Base-by-base conservation (phyloP, 345 rosid species). In the Eucalyptus polyanthemos region DNA sequence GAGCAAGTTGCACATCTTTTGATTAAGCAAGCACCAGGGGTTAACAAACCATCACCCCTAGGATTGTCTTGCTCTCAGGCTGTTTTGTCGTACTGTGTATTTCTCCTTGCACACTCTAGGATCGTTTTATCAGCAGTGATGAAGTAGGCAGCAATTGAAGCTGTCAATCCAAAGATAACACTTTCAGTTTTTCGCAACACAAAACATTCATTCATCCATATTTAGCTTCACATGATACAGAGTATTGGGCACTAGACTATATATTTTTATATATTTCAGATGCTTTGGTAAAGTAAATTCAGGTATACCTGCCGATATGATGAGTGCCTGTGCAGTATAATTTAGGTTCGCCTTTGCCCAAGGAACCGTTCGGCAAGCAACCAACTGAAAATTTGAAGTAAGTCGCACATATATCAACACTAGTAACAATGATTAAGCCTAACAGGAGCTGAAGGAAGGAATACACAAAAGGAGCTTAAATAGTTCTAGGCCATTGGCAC, bases 291-390 rank as follows among this genome's bases (percentile, higher is more conserved):
- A 86, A 27, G 54, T 86, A 21, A 40, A 53, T 86, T 49, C 37
- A 51, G 58, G 37, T 3, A 37, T 89, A 80, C 98, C 96, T 90
- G 90, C 94, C 22, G 94, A 93, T 90, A 95, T 93, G 88, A 96
- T 91, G 40, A 96, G 97, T 65, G 98, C 95, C 91, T 96, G 98
- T 87, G 94, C 97, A 88, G 95, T 94, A 88, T 95, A 92, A 89
- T 96, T 96, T 87, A 96, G 94, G 91, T 96, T 96, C 31, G 95
- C 94, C 92, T 94, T 95, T 86, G 98, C 98, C 98, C 97, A 96
- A 49, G 97, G 98, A 90, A 94, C 76, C 90, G 80, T 50, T 72
- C 97, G 96, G 80, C 90, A 93, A 9, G 92, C 95, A 58, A 54
- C 50, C 91, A 96, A 89, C 97, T 96, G 95, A 88, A 72, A 87